Conservation (phyloP, 2,329 filamentous ascomycete genomes). For the Sclerotiophoma versabilis region DNA sequence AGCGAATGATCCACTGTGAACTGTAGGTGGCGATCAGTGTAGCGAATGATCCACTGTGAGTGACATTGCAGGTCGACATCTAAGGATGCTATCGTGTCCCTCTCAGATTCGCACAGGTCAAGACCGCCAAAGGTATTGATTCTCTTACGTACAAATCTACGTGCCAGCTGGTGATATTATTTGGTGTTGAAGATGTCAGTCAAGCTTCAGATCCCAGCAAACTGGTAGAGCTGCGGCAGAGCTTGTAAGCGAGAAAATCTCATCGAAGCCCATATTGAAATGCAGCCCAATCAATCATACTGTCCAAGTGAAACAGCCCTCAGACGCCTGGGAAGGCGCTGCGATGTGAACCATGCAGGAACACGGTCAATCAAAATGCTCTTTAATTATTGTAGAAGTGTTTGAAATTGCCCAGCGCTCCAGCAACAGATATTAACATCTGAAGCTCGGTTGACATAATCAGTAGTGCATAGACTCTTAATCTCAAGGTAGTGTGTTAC, state of each 20-base stretch:
- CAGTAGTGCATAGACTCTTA: conserved; percentile 24
- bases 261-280: not conserved
- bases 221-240: not conserved
- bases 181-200: not conserved
- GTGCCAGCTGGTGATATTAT: not conserved
- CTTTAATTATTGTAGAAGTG: too few species aligned
- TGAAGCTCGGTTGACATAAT: conserved; percentile 19
- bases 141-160: not conserved
- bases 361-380: too few species aligned
- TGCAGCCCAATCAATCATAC: too few species aligned
- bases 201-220: not conserved
- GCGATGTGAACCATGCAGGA: too few species aligned
- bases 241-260: not conserved
- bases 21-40: conserved; percentile 3
- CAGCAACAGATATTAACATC: not conserved
- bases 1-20: not conserved
- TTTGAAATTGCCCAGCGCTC: too few species aligned
- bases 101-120: not conserved
- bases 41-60: not conserved
- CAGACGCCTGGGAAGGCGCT: too few species aligned
- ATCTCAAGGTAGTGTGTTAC: conserved; percentile 21
- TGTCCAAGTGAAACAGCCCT: too few species aligned
- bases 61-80: not conserved
- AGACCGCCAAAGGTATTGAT: not conserved
- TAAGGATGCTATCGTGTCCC: not conserved